Conservation (phyloP, 2,329 filamentous ascomycete genomes). For the Aspergillus proliferans region DNA sequence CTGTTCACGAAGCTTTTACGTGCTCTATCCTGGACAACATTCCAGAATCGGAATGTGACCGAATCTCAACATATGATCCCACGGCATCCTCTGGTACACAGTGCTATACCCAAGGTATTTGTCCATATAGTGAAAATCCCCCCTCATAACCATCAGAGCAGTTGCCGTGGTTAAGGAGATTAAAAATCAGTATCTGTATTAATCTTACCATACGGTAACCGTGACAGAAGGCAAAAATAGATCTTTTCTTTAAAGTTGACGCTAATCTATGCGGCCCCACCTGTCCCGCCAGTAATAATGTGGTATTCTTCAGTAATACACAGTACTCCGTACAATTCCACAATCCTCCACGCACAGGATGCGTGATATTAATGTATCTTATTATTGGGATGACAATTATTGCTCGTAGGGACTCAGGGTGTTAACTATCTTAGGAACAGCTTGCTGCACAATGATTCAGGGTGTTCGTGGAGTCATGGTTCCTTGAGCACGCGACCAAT, state of each 20-base stretch:
- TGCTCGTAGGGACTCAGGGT: too few species aligned
- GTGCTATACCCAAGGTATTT: not conserved
- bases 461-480: too few species aligned
- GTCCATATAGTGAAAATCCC: not conserved
- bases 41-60: not conserved
- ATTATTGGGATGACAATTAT: too few species aligned
- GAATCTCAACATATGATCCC: not conserved
- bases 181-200: too few species aligned
- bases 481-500: too few species aligned
- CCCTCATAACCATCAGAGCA: not conserved
- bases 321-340: not conserved
- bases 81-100: too few species aligned
- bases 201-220: not conserved
- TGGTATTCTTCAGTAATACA: not conserved
- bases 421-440: too few species aligned
- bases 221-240: not conserved
- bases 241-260: not conserved
- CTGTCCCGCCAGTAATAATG: not conserved
- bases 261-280: not conserved
- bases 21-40: not conserved
- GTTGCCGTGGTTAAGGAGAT: too few species aligned
- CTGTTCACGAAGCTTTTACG: too few species aligned
- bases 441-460: too few species aligned
- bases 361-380: too few species aligned
- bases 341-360: not conserved